These are phyloP conservation scores for Mucor ambiguus DNA, from an alignment of 371 early-diverging fungal species.

Conservation along the genomic window DNA sequence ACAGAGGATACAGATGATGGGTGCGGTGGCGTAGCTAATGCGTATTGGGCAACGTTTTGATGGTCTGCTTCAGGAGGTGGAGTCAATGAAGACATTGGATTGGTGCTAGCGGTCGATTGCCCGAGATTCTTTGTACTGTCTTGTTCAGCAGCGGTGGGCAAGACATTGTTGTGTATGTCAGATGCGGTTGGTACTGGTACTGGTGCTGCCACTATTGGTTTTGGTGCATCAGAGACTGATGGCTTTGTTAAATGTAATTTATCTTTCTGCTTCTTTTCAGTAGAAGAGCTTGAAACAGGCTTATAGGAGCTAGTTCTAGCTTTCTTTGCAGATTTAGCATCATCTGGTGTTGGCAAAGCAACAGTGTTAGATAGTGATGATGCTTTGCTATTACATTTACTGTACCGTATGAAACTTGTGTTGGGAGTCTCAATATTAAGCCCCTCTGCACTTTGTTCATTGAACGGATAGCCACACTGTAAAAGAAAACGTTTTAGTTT, in stretches of 20 bases:
- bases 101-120: background rate
- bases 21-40: background rate
- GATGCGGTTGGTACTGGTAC: background rate
- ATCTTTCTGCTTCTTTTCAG: slow-evolving; percentile 16
- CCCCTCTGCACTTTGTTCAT: slow-evolving; percentile 7
- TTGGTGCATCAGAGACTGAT: background rate
- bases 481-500: background rate
- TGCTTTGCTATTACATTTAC: slow-evolving; percentile 15
- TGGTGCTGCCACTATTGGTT: background rate
- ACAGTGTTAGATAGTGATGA: slow-evolving; percentile 17
- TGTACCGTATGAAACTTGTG: slow-evolving; percentile 14
- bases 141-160: background rate
- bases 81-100: background rate
- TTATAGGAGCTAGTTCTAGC: slow-evolving; percentile 4
- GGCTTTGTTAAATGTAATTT: slow-evolving; percentile 8
- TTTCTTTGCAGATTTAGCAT: slow-evolving; percentile 18
- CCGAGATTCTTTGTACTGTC: background rate
- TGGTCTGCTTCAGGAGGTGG: background rate
- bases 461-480: slow-evolving; percentile 18
- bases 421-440: slow-evolving; percentile 19
- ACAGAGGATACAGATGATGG: background rate
- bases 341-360: slow-evolving; percentile 10
- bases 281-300: slow-evolving; percentile 13
- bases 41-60: background rate
- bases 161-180: background rate